A percentile compares a stretch with the other conserved stretches of the same genome.
Conservation (phyloP, 1,284 basidiomycete species). For the Pseudozyma sp. region DNA sequence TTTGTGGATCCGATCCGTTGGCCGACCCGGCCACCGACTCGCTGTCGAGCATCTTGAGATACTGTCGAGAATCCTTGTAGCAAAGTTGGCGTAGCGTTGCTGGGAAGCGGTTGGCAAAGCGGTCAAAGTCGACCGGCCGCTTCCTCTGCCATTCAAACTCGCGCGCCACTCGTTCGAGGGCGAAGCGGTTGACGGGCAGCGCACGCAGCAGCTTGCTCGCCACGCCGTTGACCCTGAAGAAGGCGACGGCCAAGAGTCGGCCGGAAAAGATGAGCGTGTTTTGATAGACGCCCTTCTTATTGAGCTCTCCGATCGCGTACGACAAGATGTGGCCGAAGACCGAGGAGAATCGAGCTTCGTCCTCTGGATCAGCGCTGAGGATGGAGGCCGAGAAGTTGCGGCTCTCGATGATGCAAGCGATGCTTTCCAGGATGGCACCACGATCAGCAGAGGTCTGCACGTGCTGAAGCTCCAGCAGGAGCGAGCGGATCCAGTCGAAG, state of each 20-base stretch:
- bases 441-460: conserved; percentile 65
- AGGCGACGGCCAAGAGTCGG: conserved; percentile 60
- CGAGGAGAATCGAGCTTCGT: conserved; percentile 54
- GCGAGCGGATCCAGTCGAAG: conserved; percentile 63
- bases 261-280: conserved; percentile 66
- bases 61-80: conserved; percentile 60
- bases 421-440: conserved; percentile 64
- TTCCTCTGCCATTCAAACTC: conserved; percentile 58
- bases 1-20: conserved; percentile 12
- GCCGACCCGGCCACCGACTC: conserved; percentile 22
- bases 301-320: conserved; percentile 65
- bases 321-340: conserved; percentile 62
- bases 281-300: conserved; percentile 67
- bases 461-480: conserved; percentile 61
- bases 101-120: conserved; percentile 53
- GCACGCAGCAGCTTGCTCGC: conserved; percentile 63
- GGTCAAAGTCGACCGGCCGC: conserved; percentile 42
- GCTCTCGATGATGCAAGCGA: conserved; percentile 63
- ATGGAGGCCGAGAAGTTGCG: conserved; percentile 56
- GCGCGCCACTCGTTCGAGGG: conserved; percentile 57
- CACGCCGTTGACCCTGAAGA: conserved; percentile 61
- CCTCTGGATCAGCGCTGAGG: conserved; percentile 47
- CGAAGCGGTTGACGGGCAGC: conserved; percentile 63
- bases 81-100: conserved; percentile 54
- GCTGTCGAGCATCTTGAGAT: conserved; percentile 61